Base-by-base conservation (phyloP, 78 protist genomes). In the Dictyostelium purpureum region DNA sequence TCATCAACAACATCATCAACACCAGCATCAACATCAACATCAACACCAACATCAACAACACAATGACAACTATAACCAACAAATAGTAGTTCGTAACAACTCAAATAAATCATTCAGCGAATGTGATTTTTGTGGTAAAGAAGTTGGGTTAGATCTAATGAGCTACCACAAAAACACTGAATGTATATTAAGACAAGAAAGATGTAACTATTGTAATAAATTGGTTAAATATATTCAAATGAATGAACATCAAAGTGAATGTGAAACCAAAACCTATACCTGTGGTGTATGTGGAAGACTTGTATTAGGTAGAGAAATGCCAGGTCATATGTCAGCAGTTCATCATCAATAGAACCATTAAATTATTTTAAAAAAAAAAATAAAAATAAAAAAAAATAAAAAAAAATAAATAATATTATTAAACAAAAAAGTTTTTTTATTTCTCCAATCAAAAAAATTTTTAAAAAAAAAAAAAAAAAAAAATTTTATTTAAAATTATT, bases 211-310 rank as follows among this genome's bases (percentile, higher is more conserved):
- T 42, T 85, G 92, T 45, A 71, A 85, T 47, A 85, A 85, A 54
- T 52, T 85, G 9, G 59, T 85, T 21, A 70, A 85, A 47, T 69
- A 61, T 45, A 21, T 85, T 19, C 80, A 70, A 70, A 40, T 42
- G 38, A n/a, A 16, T 43, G 92, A 85, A 6, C 92, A 85, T 42
- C 57, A 73, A n/a, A 16, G 16, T 12, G 16, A 56, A 11, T 85
- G 92, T 61, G 67, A 85, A 54, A 57, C 65, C 26, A 85, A 74
- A 31, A 40, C 70, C 7, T 73, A 67, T 49, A 85, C 92, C 1
- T 85, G 92, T 73, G 92, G 92, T 56, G 92, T 85, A 21, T 85
- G 92, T 85, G 92, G 92, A 37, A 85, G 40, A 73, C n/a, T 63
- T 6, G 18, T 73, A 9, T 40, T 52, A 37, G 92, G 92, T 73